Percentiles rank a stretch among this genome's conserved stretches.
These are phyloP conservation scores for Blakeslea trispora DNA, from an alignment of 371 early-diverging fungal genomes.

Conservation along the genomic window DNA sequence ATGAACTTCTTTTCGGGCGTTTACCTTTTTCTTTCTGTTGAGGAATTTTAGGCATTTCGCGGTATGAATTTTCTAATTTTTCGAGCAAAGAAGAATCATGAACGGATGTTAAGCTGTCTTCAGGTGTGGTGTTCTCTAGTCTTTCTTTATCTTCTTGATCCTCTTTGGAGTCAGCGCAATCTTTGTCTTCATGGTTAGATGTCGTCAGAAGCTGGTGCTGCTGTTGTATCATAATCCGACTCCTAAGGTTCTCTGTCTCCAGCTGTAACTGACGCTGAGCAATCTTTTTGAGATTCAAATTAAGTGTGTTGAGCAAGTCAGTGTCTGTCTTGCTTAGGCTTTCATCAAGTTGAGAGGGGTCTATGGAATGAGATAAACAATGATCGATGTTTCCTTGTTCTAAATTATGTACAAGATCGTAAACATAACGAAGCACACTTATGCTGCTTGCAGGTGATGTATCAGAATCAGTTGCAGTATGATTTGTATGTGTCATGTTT, in stretches of 20 bases:
- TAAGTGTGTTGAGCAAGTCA: slow-evolving; percentile 25
- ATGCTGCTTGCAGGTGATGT: slow-evolving; percentile 3
- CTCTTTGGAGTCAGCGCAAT: neutral
- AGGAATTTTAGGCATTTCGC: slow-evolving; percentile 25
- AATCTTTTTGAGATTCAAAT: slow-evolving; percentile 36
- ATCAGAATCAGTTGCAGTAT: neutral
- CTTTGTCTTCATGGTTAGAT: slow-evolving; percentile 27
- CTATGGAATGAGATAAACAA: slow-evolving; percentile 31
- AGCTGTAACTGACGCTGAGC: slow-evolving; percentile 42
- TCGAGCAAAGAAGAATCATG: slow-evolving; percentile 40
- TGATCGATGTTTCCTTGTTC: slow-evolving; percentile 45
- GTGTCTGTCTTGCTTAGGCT: slow-evolving; percentile 9
- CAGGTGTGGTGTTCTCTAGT: slow-evolving; percentile 23
- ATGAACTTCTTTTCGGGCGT: slow-evolving; percentile 4
- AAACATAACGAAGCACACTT: slow-evolving; percentile 33
- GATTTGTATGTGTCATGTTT: neutral
- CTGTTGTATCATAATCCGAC: slow-evolving; percentile 45
- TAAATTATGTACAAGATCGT: slow-evolving; percentile 37
- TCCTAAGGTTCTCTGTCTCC: slow-evolving; percentile 46
- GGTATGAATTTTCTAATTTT: slow-evolving; percentile 33
- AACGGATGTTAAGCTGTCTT: slow-evolving; percentile 37
- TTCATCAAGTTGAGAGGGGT: slow-evolving; percentile 6
- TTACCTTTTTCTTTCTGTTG: slow-evolving; percentile 37
- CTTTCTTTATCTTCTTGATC: slow-evolving; percentile 8
- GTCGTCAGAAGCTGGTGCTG: slow-evolving; percentile 39